These are phyloP conservation scores for Ophiostoma piceae DNA, from an alignment of 2,329 filamentous ascomycete genomes.

Conservation along the genomic window DNA sequence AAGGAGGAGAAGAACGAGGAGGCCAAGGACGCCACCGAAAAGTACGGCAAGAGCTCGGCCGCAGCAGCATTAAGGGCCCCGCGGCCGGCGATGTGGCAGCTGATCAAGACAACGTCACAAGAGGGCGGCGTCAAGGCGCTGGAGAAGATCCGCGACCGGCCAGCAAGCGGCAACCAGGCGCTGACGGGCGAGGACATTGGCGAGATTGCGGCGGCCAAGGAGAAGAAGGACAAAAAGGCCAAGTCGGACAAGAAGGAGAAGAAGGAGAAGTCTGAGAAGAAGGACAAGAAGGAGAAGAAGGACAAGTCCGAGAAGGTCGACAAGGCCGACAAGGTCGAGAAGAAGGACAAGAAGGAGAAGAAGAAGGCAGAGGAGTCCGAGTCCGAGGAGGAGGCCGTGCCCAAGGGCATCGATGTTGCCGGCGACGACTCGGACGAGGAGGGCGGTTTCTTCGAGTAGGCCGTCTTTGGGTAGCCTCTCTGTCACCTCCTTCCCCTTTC, in stretches of 20 bases:
- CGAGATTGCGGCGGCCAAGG: conserved; percentile 13
- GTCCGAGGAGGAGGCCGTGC: conserved; percentile 37
- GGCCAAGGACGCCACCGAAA: conserved; percentile 22
- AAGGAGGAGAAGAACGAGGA: conserved; percentile 35
- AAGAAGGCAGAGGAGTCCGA: conserved; percentile 8
- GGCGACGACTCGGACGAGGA: conserved; percentile 32
- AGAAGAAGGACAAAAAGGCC: conserved; percentile 13
- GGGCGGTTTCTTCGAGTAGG: conserved; percentile 53
- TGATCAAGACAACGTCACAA: conserved; percentile 60
- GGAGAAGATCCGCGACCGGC: conserved; percentile 51
- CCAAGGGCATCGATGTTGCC: background rate
- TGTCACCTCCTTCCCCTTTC: background rate
- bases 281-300: background rate
- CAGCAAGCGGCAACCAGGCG: conserved; percentile 24
- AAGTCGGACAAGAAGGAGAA: conserved; percentile 15
- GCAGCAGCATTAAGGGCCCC: conserved; percentile 42
- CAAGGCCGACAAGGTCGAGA: conserved; percentile 15
- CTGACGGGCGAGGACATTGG: background rate
- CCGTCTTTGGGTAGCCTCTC: conserved; percentile 5
- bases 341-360: conserved; percentile 15
- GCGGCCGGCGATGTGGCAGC: conserved; percentile 60
- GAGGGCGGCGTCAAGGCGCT: conserved; percentile 52
- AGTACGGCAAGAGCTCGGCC: conserved; percentile 35
- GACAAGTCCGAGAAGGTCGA: background rate
- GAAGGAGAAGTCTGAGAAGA: conserved; percentile 12